Evolutionary conservation across 1,284 basidiomycete species (phyloP).

Genomic region (Amylostereum areolatum): DNA sequence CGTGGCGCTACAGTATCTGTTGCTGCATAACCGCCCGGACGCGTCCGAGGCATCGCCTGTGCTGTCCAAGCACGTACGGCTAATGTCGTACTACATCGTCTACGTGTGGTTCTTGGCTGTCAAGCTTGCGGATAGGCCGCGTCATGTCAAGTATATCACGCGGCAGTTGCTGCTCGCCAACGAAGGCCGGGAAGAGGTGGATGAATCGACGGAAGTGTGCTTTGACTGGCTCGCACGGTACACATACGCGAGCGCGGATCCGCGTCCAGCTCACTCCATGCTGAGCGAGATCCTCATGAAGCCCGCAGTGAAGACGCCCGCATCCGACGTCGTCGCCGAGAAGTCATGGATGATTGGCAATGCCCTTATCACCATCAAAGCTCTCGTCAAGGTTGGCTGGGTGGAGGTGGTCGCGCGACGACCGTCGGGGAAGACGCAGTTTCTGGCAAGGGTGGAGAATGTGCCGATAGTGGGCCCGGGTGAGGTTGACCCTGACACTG

Average conservation of each 20-base stretch:
- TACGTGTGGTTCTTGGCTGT: conserved; percentile 95
- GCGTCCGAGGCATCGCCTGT: conserved; percentile 72
- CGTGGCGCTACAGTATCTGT: conserved; percentile 92
- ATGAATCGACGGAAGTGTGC: conserved; percentile 93
- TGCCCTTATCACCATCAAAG: conserved; percentile 80
- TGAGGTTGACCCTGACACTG: conserved; percentile 73
- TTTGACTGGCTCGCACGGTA: conserved; percentile 98
- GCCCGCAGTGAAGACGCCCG: conserved; percentile 25
- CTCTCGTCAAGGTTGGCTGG: conserved; percentile 79
- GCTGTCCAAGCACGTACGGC: conserved; percentile 91
- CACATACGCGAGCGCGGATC: conserved; percentile 91
- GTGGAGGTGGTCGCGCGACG: conserved; percentile 83
- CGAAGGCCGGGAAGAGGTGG: conserved; percentile 68
- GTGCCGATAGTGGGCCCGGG: conserved; percentile 79
- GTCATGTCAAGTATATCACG: conserved; percentile 84
- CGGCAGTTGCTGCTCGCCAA: conserved; percentile 87
- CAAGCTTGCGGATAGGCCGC: conserved; percentile 78
- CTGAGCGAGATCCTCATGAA: conserved; percentile 72
- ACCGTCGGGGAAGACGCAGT: conserved; percentile 84
- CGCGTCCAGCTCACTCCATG: conserved; percentile 79
- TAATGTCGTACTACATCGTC: conserved; percentile 90
- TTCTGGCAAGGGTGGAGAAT: conserved; percentile 91
- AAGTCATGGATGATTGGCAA: conserved; percentile 90
- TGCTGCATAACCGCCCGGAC: conserved; percentile 78
- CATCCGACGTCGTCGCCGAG: conserved; percentile 38